These are phyloP conservation scores for Uncinocarpus reesii DNA, from an alignment of 2,329 filamentous ascomycete genomes.

Conservation along the genomic window DNA sequence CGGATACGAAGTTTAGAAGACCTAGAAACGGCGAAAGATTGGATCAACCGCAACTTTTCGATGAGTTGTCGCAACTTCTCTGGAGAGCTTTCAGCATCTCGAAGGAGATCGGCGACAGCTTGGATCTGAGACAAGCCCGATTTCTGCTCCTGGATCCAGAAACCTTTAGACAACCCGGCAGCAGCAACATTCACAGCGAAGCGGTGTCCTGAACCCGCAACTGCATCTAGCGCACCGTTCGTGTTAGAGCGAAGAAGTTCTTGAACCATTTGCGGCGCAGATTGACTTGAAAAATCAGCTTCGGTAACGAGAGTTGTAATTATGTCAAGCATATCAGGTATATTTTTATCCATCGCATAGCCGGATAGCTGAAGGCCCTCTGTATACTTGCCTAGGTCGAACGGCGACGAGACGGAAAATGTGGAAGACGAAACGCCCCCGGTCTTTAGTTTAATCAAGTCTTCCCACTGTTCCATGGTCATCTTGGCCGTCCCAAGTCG, in stretches of 20 bases:
- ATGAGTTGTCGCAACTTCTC: slow-evolving; percentile 67
- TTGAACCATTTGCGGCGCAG: slow-evolving; percentile 69
- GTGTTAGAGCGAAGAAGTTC: slow-evolving; percentile 79
- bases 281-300: slow-evolving; percentile 77
- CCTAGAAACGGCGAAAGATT: slow-evolving; percentile 62
- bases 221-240: slow-evolving; percentile 81
- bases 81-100: slow-evolving; percentile 56
- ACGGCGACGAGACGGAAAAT: slow-evolving; percentile 68
- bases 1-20: slow-evolving; percentile 62
- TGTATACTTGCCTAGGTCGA: slow-evolving; percentile 56
- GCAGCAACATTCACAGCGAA: slow-evolving; percentile 79
- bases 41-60: slow-evolving; percentile 73
- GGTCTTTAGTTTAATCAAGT: slow-evolving; percentile 90
- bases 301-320: slow-evolving; percentile 70
- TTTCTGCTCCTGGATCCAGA: slow-evolving; percentile 71
- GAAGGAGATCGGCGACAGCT: slow-evolving; percentile 61
- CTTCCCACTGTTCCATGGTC: slow-evolving; percentile 90
- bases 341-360: slow-evolving; percentile 79
- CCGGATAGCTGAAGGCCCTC: slow-evolving; percentile 80
- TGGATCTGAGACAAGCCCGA: slow-evolving; percentile 83
- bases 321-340: slow-evolving; percentile 83
- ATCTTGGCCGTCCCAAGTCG: slow-evolving; percentile 78
- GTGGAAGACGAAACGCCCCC: slow-evolving; percentile 80
- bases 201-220: slow-evolving; percentile 79
- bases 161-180: slow-evolving; percentile 61